These are phyloP conservation scores for Musa troglodytarum DNA, from an alignment of 176 grass and related monocot genomes.

Conservation along the genomic window DNA sequence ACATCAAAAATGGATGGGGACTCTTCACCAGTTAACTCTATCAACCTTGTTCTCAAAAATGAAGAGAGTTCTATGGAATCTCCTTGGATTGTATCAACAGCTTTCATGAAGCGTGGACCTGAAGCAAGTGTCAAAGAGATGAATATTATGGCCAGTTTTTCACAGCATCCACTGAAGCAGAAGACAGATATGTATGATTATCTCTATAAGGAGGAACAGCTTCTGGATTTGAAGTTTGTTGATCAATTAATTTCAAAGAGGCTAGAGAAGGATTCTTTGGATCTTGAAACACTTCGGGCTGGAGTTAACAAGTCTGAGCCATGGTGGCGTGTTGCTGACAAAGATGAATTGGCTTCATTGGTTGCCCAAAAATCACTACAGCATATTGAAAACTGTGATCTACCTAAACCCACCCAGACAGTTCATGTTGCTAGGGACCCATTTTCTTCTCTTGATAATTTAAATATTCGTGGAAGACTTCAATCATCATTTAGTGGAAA, in stretches of 20 bases:
- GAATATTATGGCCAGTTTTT: conserved; percentile 13
- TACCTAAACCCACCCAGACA: conserved; percentile 56
- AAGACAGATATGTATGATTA: conserved; percentile 29
- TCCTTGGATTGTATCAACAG: conserved; percentile 30
- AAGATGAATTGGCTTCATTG: conserved; percentile 61
- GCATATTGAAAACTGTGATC: conserved; percentile 76
- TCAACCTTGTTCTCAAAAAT: conserved; percentile 16
- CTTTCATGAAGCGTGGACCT: conserved; percentile 36
- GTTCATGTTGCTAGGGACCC: conserved; percentile 21
- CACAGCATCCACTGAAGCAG: conserved; percentile 24
- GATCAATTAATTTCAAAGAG: conserved; percentile 20
- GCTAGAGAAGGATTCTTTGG: conserved; percentile 21
- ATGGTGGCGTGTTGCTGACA: conserved; percentile 74
- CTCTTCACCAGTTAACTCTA: conserved; percentile 25
- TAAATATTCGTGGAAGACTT: conserved; percentile 6
- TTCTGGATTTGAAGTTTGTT: conserved; percentile 27
- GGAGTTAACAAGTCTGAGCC: conserved; percentile 44
- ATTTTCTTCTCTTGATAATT: conserved; percentile 16
- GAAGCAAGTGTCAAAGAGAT: conserved; percentile 22
- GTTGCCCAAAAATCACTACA: conserved; percentile 58
- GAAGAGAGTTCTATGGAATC: conserved; percentile 25
- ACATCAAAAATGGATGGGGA: conserved; percentile 20
- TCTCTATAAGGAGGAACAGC: conserved; percentile 35
- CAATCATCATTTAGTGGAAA: conserved; percentile 22
- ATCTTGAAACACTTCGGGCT: conserved; percentile 31